Conservation (phyloP, 306 rosid species). For the Glycine latifolia region DNA sequence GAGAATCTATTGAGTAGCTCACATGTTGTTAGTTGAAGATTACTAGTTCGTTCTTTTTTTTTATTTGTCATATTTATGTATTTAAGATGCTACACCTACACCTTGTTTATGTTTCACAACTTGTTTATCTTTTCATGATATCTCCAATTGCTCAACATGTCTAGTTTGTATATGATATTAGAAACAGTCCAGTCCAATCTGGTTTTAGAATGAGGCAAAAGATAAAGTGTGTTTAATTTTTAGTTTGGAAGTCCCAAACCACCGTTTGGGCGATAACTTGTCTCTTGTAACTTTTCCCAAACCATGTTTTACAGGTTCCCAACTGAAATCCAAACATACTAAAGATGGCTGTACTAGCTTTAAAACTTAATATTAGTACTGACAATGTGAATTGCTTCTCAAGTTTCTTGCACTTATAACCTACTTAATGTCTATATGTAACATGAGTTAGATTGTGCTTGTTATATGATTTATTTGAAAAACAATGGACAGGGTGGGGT, state of each 20-base stretch:
- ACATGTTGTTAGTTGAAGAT: neutral
- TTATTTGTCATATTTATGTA: neutral
- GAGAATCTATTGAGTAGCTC: neutral
- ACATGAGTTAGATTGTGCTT: neutral
- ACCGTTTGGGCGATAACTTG: neutral
- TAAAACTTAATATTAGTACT: neutral
- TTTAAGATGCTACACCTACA: neutral
- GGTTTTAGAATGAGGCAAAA: neutral
- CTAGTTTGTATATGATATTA: neutral
- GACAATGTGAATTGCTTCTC: neutral
- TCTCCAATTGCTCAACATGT: neutral
- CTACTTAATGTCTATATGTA: neutral
- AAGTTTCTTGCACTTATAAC: neutral
- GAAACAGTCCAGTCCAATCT: neutral
- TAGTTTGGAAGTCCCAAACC: neutral
- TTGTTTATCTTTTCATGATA: neutral
- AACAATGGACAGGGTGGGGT: neutral
- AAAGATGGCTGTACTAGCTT: conserved; percentile 1
- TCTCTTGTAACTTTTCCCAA: neutral
- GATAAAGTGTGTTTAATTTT: neutral
- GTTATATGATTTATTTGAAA: neutral
- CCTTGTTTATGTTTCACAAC: neutral
- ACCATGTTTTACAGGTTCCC: neutral
- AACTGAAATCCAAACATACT: neutral
- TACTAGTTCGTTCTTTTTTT: neutral